A percentile compares a stretch with the other conserved stretches of the same genome.
Conservation (phyloP, 2,329 filamentous ascomycete species). For the Fusarium paranaense region DNA sequence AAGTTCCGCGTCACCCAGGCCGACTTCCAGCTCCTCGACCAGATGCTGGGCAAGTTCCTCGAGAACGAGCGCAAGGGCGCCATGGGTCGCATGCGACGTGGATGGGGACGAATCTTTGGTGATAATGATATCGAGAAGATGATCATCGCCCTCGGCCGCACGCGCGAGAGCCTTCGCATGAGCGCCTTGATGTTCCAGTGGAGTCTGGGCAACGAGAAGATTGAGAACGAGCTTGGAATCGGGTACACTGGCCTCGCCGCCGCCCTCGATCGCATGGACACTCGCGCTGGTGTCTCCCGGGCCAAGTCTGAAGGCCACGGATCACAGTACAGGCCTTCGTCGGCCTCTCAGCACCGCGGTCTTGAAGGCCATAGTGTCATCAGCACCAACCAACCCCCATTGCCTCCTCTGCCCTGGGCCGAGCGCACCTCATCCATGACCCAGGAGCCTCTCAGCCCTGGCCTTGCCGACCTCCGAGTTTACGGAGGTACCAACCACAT, state of each 20-base stretch:
- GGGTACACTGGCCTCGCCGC: constrained; percentile 76
- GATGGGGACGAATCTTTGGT: constrained; percentile 72
- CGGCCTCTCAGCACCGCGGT: constrained; percentile 39
- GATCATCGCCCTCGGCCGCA: constrained; percentile 66
- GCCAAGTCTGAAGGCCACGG: constrained; percentile 30
- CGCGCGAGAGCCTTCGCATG: constrained; percentile 71
- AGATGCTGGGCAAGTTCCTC: constrained; percentile 71
- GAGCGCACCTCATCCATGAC: constrained; percentile 36
- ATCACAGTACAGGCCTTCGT: constrained; percentile 42
- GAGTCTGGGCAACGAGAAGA: constrained; percentile 69
- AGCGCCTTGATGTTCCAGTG: constrained; percentile 74
- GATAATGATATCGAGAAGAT: constrained; percentile 72
- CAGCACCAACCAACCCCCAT: constrained; percentile 30
- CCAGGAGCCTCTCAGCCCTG: constrained; percentile 20
- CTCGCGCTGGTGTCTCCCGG: constrained; percentile 36
- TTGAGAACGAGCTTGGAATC: constrained; percentile 71
- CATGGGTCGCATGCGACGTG: constrained; percentile 69
- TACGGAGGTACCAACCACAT: constrained; percentile 12
- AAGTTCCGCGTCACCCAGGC: constrained; percentile 71
- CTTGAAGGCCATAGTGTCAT: constrained; percentile 27
- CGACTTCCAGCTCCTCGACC: constrained; percentile 73
- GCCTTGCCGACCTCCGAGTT: constrained; percentile 26
- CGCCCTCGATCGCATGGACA: constrained; percentile 63
- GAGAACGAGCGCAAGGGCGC: constrained; percentile 71
- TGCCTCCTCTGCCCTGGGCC: constrained; percentile 44